Conservation (phyloP, 2,329 filamentous ascomycete genomes). For the Salinomyces thailandicus region DNA sequence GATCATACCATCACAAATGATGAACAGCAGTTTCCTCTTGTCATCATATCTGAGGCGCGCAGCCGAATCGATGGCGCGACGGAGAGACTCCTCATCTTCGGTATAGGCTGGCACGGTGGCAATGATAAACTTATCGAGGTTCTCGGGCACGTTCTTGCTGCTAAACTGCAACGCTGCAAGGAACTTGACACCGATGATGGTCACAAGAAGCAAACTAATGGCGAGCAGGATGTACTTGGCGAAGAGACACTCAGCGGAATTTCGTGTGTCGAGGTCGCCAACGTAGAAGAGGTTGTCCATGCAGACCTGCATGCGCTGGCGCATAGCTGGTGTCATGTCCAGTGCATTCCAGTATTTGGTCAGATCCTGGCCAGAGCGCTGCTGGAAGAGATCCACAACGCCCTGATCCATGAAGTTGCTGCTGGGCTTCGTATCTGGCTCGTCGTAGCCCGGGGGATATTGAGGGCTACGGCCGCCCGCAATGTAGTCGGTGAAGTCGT, state of each 20-base stretch:
- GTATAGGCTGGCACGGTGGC: conserved; percentile 97
- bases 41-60: conserved; percentile 95
- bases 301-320: conserved; percentile 64
- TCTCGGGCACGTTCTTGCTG: conserved; percentile 82
- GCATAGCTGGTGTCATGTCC: conserved; percentile 45
- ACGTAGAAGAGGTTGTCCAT: conserved; percentile 93
- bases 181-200: conserved; percentile 90
- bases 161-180: conserved; percentile 91
- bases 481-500: conserved; percentile 80
- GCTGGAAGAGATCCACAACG: conserved; percentile 67
- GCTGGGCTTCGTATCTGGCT: conserved; percentile 34
- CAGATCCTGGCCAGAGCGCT: conserved; percentile 66
- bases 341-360: conserved; percentile 73
- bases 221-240: conserved; percentile 81
- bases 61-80: conserved; percentile 91
- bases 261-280: conserved; percentile 82
- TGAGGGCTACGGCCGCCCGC: conserved; percentile 59
- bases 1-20: conserved; percentile 98
- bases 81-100: conserved; percentile 93
- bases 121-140: conserved; percentile 96
- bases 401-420: conserved; percentile 70
- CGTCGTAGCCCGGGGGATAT: conserved; percentile 39
- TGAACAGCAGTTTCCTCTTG: conserved; percentile 80
- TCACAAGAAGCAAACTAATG: conserved; percentile 68
- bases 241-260: conserved; percentile 74